A percentile compares a stretch with the other conserved stretches of the same genome.
Conservation (phyloP, 2,329 filamentous ascomycete genomes). For the Aspergillus proliferans region DNA sequence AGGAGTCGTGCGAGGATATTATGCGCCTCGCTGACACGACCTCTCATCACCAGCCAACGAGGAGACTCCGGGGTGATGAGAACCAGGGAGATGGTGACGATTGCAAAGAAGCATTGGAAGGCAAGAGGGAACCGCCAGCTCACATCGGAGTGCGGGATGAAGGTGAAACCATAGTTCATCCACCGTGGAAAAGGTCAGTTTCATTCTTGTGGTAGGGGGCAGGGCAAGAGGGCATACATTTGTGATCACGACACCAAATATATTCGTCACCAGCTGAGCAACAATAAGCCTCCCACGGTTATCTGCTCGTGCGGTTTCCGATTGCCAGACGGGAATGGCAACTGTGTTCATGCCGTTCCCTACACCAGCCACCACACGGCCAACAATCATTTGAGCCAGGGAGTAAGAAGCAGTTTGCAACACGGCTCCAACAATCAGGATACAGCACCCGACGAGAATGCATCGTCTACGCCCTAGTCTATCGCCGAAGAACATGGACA, state of each 20-base stretch:
- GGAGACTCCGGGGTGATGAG: slow-evolving; percentile 25
- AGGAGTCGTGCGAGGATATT: slow-evolving; percentile 17
- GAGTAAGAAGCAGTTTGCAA: slow-evolving; percentile 13
- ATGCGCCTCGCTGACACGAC: slow-evolving; percentile 1
- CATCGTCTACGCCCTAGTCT: slow-evolving; percentile 8
- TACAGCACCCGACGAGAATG: slow-evolving; percentile 11
- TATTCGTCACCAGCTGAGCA: slow-evolving; percentile 2
- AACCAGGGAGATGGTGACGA: slow-evolving; percentile 9
- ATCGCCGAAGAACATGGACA: slow-evolving; percentile 14
- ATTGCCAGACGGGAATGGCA: slow-evolving; percentile 29
- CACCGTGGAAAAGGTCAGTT: slow-evolving; percentile 21
- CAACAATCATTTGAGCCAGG: slow-evolving; percentile 21
- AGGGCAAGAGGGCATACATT: background rate
- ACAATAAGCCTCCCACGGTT: slow-evolving; percentile 21
- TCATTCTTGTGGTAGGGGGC: background rate
- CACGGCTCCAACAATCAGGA: slow-evolving; percentile 12
- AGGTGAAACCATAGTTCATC: slow-evolving; percentile 36
- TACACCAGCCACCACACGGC: slow-evolving; percentile 24
- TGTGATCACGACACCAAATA: slow-evolving; percentile 15
- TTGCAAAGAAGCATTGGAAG: slow-evolving; percentile 17
- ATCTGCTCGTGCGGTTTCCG: slow-evolving; percentile 20
- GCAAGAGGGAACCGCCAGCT: slow-evolving; percentile 20
- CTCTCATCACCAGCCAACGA: slow-evolving; percentile 11
- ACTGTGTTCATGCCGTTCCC: slow-evolving; percentile 25
- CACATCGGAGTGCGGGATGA: slow-evolving; percentile 21